These are phyloP conservation scores for Coleophoma eucalyptorum DNA, from an alignment of 2,329 filamentous ascomycete species.

Conservation along the genomic window DNA sequence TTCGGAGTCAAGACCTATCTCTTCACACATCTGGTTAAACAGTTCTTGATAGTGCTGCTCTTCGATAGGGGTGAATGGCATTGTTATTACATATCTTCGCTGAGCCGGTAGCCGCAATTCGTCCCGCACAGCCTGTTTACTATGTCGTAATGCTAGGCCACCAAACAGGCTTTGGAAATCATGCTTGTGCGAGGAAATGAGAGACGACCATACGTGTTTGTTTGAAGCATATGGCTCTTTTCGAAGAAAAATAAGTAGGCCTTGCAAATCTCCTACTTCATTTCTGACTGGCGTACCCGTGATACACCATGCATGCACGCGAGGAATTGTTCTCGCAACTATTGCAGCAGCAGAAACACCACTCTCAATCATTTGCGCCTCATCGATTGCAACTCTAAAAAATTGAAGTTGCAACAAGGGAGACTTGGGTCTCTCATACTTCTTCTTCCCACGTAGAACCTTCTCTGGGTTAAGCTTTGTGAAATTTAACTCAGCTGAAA, in stretches of 20 bases:
- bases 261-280: conserved; percentile 73
- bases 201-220: conserved; percentile 61
- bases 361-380: conserved; percentile 90
- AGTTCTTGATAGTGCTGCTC: conserved; percentile 82
- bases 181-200: conserved; percentile 57
- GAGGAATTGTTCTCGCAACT: conserved; percentile 75
- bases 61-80: conserved; percentile 87
- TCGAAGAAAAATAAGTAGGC: conserved; percentile 75
- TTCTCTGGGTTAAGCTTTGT: conserved; percentile 68
- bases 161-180: conserved; percentile 68
- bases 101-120: conserved; percentile 80
- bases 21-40: conserved; percentile 70
- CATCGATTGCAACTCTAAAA: conserved; percentile 80
- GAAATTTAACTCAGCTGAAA: conserved; percentile 79
- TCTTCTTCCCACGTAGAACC: conserved; percentile 56
- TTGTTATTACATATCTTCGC: conserved; percentile 80
- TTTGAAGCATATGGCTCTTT: conserved; percentile 72
- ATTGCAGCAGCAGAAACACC: conserved; percentile 80
- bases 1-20: conserved; percentile 59
- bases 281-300: conserved; percentile 87
- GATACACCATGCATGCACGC: conserved; percentile 86
- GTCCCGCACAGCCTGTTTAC: conserved; percentile 73
- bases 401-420: conserved; percentile 78
- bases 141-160: conserved; percentile 75
- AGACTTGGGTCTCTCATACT: conserved; percentile 63